Base-by-base conservation (phyloP, 169 alveolate genomes). In the Amoebophrya sp. region DNA sequence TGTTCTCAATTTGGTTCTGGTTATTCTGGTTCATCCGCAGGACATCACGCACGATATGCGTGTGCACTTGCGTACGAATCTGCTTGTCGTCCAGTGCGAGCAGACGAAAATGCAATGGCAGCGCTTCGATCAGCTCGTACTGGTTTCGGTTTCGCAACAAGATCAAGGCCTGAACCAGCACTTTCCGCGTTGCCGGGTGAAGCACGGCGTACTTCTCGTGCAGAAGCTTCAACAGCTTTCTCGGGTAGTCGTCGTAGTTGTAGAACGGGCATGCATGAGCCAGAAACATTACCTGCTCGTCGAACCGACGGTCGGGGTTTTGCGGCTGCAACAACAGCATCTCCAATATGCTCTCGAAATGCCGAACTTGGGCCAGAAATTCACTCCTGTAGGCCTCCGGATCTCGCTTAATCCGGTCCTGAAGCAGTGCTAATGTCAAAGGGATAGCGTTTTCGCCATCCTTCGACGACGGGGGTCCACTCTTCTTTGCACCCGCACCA, bases 281-380 rank as follows among this genome's bases (percentile, higher is more conserved):
- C 39, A 65, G 83, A 65, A 65, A 65, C 83, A 65, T 65, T 36
- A 65, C 83, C 83, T 65, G 83, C 83, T 65, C 83, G 26, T 65
- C 83, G 83, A 65, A 65, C 83, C n/a, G 83, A 26, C n/a, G 18
- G 38, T 29, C 18, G 36, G 83, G 36, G 38, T 65, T 65, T 36
- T 6, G 36, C 83, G 83, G 83, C 39, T 65, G 18, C 33, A 65
- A 36, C 33, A 65, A 36, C 83, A 65, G 26, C 18, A 65, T 29
- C 83, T 65, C 83, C 33, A 65, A 18, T 26, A 65, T 36, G 36
- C 39, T 26, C 83, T 65, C 83, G 83, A 65, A 65, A 36, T 65
- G 83, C 83, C 26, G 83, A 1, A 65, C 83, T 26, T 65, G 83
- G 38, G 83, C 83, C 2, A 6, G 83, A 65, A 65, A 65, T 36